Percentiles rank a stretch among this genome's conserved stretches.
These are phyloP conservation scores for Solanum appendiculatum DNA, from an alignment of 257 asterid species.

Conservation along the genomic window DNA sequence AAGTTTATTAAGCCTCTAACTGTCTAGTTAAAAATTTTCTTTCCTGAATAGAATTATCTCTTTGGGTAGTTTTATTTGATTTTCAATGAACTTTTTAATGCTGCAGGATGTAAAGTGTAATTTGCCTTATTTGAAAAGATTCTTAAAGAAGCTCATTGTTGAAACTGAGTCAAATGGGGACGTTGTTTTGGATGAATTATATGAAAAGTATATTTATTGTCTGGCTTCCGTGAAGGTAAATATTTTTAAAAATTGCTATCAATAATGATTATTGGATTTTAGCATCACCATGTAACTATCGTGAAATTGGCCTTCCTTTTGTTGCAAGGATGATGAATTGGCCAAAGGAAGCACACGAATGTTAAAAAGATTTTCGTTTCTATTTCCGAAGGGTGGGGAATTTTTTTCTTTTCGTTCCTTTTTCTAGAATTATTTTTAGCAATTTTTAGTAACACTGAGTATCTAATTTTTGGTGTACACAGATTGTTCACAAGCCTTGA, in stretches of 20 bases:
- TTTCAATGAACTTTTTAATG: neutral
- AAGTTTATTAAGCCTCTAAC: slow-evolving; percentile 1
- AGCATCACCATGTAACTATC: neutral
- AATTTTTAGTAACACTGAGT: neutral
- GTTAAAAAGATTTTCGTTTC: slow-evolving; percentile 62
- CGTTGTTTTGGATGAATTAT: slow-evolving; percentile 63
- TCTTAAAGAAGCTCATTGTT: slow-evolving; percentile 64
- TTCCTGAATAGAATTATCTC: neutral
- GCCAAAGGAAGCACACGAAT: slow-evolving; percentile 42
- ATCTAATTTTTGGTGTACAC: neutral
- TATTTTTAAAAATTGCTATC: neutral
- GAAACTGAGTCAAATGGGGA: slow-evolving; percentile 67
- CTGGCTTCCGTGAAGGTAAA: slow-evolving; percentile 52
- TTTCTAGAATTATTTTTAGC: neutral
- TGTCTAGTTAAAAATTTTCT: neutral
- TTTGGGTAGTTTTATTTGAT: neutral
- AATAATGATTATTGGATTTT: neutral
- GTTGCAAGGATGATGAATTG: slow-evolving; percentile 42
- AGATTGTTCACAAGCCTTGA: slow-evolving; percentile 31
- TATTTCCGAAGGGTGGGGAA: slow-evolving; percentile 49
- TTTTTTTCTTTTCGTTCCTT: neutral
- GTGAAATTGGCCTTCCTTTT: neutral
- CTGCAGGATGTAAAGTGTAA: slow-evolving; percentile 42
- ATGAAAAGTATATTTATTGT: slow-evolving; percentile 52
- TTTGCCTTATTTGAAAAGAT: slow-evolving; percentile 49